These are phyloP conservation scores for Sinapis alba DNA, from an alignment of 441 rosid genomes.

Conservation along the genomic window DNA sequence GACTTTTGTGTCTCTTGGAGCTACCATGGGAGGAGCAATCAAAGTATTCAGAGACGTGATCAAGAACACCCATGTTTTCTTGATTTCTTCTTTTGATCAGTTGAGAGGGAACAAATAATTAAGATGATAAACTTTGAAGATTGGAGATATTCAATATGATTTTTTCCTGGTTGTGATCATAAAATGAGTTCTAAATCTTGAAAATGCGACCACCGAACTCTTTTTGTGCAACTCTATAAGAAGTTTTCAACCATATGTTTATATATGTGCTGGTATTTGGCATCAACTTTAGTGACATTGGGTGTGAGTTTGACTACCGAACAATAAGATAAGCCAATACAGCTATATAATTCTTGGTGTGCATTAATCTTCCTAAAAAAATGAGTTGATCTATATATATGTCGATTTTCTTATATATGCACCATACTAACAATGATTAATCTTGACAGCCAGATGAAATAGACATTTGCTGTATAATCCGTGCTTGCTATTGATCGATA, in stretches of 20 bases:
- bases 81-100: neutral
- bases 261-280: slow-evolving; percentile 11
- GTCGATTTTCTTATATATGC: slow-evolving; percentile 26
- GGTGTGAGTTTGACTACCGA: slow-evolving; percentile 40
- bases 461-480: slow-evolving; percentile 21
- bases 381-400: slow-evolving; percentile 2
- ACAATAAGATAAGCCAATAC: slow-evolving; percentile 29
- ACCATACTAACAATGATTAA: slow-evolving; percentile 21
- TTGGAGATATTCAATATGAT: slow-evolving; percentile 10
- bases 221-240: slow-evolving; percentile 19
- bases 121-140: neutral
- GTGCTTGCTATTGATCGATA: slow-evolving; percentile 14
- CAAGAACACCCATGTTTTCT: slow-evolving; percentile 74
- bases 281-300: slow-evolving; percentile 24
- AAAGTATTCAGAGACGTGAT: slow-evolving; percentile 75
- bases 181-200: slow-evolving; percentile 9
- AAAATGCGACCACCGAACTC: slow-evolving; percentile 28
- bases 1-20: slow-evolving; percentile 68
- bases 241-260: slow-evolving; percentile 28
- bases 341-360: neutral
- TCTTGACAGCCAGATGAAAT: slow-evolving; percentile 25
- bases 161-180: neutral
- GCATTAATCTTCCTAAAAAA: neutral
- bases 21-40: slow-evolving; percentile 60
- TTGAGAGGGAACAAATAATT: neutral